Evolutionary conservation across 1,139 yeast species (phyloP), one percentile per base, ranked within the genome.

Genomic region (Yamadazyma diddensiae): DNA sequence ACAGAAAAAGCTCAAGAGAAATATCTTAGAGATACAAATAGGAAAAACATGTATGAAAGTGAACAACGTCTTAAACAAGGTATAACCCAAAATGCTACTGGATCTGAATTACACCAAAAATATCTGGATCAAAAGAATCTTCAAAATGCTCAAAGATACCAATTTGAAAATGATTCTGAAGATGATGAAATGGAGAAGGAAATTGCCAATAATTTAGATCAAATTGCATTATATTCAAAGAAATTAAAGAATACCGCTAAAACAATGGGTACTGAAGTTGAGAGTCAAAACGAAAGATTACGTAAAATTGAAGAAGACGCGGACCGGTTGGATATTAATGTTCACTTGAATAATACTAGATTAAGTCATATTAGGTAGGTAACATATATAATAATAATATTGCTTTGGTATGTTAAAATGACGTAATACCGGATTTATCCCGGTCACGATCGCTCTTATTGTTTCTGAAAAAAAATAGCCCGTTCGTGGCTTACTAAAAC

Each of bases 1-100:
- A 62, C 70, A n/a, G 77, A 82, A 31, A 76, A 84, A 46, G 69
- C 76, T 21, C 76, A 73, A 48, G 90, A 82, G 43, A 76, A 77
- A 50, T 66, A 67, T 47, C 42, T 65, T 43, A 55, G 73, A 30
- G 75, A 69, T 26, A 50, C 59, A 6, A 63, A 66, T 38, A 52
- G 76, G 29, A 57, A 51, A 41, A 70, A 62, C 28, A 63, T 69
- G 62, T 69, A 65, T 44, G 70, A 57, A 21, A 63, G 71, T 53
- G 75, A 69, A 45, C 74, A 67, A 46, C 47, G 76, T 41, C 49
- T 70, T 33, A 67, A 65, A 40, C 56, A 52, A 38, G 75, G 74
- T 1, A 60, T 70, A 32, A 59, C 65, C 14, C 55, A 49, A 35
- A 60, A 56, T 41, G 62, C 72, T 14, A 59, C 72, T 11, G 53